Conservation (phyloP, 805 yeast genomes). For the Sporopachydermia quercuum region DNA sequence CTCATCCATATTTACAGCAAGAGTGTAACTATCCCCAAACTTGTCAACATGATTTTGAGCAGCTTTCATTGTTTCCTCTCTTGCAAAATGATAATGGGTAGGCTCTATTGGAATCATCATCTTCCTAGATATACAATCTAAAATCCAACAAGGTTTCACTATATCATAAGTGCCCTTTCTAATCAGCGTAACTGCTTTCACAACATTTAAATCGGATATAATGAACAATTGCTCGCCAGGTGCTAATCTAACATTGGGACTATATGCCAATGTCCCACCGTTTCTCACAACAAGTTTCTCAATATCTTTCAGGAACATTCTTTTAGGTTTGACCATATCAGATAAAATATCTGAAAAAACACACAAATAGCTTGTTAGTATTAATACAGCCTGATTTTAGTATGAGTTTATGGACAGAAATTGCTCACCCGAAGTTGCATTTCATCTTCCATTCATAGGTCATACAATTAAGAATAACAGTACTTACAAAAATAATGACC, state of each 20-base stretch:
- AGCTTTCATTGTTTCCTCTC: constrained; percentile 14
- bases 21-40: constrained; percentile 46
- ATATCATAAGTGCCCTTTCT: constrained; percentile 39
- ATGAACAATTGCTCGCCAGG: constrained; percentile 13
- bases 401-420: too few species aligned
- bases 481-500: constrained; percentile 5
- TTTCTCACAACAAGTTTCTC: constrained; percentile 23
- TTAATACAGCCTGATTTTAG: too few species aligned
- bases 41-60: constrained; percentile 31
- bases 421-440: too few species aligned
- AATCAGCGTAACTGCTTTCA: constrained; percentile 23
- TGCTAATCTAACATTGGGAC: constrained; percentile 13
- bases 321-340: constrained; percentile 6
- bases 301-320: constrained; percentile 24
- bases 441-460: too few species aligned
- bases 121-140: constrained; percentile 39
- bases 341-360: constrained; percentile 34
- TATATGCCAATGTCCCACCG: constrained; percentile 36
- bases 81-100: constrained; percentile 33
- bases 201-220: constrained; percentile 25
- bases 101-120: constrained; percentile 43
- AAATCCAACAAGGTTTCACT: constrained; percentile 54
- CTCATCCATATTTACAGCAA: constrained; percentile 16
- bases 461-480: not conserved
- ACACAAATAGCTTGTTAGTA: too few species aligned